phyloP scores from a whole-genome alignment of 129 eudicot genomes.

The Sambucus nigra region DNA sequence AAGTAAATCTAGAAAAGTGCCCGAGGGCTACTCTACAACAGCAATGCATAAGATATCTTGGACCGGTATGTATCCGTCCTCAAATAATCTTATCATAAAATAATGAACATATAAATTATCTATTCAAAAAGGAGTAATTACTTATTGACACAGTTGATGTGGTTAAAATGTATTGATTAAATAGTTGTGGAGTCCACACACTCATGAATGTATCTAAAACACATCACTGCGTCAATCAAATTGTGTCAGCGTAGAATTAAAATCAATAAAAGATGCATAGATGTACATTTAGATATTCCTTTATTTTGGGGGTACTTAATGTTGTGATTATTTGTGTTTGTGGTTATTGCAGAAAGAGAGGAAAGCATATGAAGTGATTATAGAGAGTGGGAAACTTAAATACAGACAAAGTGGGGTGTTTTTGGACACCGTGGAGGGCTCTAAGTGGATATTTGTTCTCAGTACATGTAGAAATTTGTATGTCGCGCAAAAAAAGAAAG shows the following conservation, averaged over 20 bases:
- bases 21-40: conserved; percentile 48
- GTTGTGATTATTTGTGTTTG: not conserved
- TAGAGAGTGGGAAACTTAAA: conserved; percentile 53
- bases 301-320: not conserved
- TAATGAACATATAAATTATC: too few relatives aligned
- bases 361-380: conserved; percentile 65
- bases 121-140: too few relatives aligned
- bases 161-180: too few relatives aligned
- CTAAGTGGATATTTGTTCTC: conserved; percentile 91
- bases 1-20: conserved; percentile 53
- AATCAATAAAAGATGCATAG: too few relatives aligned
- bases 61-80: conserved; percentile 41
- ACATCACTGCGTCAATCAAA: too few relatives aligned
- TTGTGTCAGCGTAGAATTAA: too few relatives aligned
- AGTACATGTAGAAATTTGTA: conserved; percentile 67
- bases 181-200: too few relatives aligned
- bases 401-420: conserved; percentile 40
- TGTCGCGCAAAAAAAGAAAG: conserved; percentile 68
- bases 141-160: too few relatives aligned
- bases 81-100: not conserved
- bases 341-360: conserved; percentile 54
- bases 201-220: too few relatives aligned
- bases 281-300: not conserved
- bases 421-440: conserved; percentile 46
- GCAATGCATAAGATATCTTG: conserved; percentile 83